A percentile compares a stretch with the other conserved stretches of the same genome.
These are phyloP conservation scores for Diplodia corticola DNA, from an alignment of 2,329 filamentous ascomycete species.

Conservation along the genomic window DNA sequence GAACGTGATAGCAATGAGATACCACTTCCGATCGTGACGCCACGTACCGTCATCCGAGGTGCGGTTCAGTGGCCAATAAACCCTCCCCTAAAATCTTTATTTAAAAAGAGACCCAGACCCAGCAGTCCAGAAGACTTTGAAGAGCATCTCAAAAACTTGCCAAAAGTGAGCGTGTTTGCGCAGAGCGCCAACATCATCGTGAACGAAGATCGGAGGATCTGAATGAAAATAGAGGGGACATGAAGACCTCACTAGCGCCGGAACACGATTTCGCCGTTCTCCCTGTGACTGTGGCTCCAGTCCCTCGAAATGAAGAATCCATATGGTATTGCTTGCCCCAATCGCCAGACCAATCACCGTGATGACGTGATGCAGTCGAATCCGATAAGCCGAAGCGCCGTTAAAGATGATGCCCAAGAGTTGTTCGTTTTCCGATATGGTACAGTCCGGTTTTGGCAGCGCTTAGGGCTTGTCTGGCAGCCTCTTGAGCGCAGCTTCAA, in stretches of 20 bases:
- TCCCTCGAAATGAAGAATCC: conserved; percentile 13
- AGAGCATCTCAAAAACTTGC: neutral
- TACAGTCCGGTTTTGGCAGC: conserved; percentile 1
- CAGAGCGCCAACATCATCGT: conserved; percentile 5
- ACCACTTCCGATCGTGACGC: conserved; percentile 3
- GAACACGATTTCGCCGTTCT: conserved; percentile 20
- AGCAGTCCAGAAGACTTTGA: neutral
- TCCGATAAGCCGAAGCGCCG: conserved; percentile 21
- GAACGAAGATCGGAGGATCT: neutral
- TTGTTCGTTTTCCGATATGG: conserved; percentile 17
- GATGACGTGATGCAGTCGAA: conserved; percentile 1
- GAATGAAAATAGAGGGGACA: neutral
- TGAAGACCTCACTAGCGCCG: conserved; percentile 16
- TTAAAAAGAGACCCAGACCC: neutral
- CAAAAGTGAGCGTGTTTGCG: conserved; percentile 13
- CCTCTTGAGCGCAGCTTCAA: conserved; percentile 61
- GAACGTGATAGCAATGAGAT: conserved; percentile 1
- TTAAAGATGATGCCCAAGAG: conserved; percentile 21
- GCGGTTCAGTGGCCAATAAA: neutral
- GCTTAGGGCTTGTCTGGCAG: conserved; percentile 35
- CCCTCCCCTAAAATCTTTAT: neutral
- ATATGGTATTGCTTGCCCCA: conserved; percentile 5
- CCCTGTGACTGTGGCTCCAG: conserved; percentile 5
- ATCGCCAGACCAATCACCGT: conserved; percentile 5
- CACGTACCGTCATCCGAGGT: neutral